Percentiles rank a stretch among this genome's conserved stretches.
phyloP scores from a whole-genome alignment of 139 green algal genomes.

The Chlamydomonas schloesseri region DNA sequence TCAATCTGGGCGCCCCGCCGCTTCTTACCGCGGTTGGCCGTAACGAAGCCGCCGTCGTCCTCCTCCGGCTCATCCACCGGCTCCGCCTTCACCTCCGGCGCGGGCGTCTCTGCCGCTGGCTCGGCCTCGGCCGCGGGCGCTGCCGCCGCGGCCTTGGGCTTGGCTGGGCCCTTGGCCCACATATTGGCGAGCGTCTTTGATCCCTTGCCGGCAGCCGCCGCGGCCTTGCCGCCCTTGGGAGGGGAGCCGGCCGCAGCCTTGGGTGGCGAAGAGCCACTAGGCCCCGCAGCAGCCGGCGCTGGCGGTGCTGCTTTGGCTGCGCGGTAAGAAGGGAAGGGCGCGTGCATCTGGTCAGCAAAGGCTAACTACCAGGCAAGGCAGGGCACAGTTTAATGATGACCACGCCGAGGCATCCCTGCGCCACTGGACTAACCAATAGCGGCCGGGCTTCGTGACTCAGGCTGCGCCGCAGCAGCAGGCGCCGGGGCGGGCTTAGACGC shows the following conservation, averaged over 20 bases:
- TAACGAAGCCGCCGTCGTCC: background rate
- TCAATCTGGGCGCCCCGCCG: conserved; percentile 15
- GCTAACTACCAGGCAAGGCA: no score
- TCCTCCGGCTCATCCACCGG: background rate
- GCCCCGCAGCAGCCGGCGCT: background rate
- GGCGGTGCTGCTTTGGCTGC: background rate
- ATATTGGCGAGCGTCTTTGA: conserved; percentile 28
- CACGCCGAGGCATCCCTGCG: no score
- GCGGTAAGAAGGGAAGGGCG: no score
- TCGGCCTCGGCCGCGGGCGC: background rate
- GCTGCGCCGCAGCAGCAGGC: background rate
- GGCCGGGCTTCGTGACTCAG: no score
- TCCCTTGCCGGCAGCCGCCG: background rate
- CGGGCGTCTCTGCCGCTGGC: background rate
- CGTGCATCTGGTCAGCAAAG: no score
- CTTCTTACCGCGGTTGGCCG: background rate
- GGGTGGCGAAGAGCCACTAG: background rate
- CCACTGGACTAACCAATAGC: no score
- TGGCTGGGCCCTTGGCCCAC: conserved; percentile 29
- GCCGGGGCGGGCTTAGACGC: background rate
- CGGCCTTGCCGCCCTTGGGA: conserved; percentile 9
- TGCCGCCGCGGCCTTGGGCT: conserved; percentile 11
- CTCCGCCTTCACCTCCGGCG: background rate
- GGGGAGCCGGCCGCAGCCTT: background rate
- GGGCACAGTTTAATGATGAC: no score